Evolutionary conservation across 73 alveolate species (phyloP).

Genomic region (Tetrahymena malaccensis): DNA sequence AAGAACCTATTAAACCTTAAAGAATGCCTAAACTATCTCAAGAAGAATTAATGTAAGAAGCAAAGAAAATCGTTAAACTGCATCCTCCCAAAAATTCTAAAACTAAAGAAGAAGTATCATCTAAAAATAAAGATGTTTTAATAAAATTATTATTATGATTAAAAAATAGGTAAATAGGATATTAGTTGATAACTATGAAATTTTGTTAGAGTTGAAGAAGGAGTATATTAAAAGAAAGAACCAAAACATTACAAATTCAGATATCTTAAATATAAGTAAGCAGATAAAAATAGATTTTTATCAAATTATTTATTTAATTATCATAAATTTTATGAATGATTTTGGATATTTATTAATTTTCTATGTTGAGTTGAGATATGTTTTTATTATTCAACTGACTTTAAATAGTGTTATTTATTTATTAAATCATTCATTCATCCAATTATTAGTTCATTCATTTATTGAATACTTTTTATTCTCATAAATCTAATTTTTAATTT

Average conservation of each 20-base stretch:
- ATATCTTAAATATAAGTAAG: background rate
- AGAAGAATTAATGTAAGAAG: background rate
- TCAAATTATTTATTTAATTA: too few species aligned
- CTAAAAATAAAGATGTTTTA: background rate
- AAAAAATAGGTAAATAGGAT: background rate
- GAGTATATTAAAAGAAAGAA: background rate
- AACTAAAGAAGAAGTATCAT: background rate
- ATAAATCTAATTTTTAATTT: background rate
- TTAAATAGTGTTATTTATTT: background rate
- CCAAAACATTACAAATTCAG: background rate
- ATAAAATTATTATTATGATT: background rate
- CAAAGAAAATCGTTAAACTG: background rate
- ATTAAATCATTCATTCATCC: too few species aligned
- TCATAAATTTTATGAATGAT: too few species aligned
- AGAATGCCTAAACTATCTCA: background rate
- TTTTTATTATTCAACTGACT: background rate
- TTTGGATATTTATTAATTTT: background rate
- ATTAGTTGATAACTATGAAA: background rate
- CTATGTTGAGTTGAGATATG: background rate
- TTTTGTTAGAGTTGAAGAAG: background rate
- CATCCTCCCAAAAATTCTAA: background rate
- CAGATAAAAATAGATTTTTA: background rate
- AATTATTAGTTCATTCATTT: too few species aligned
- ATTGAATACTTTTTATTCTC: too few species aligned
- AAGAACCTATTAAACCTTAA: background rate